Evolutionary conservation across 2,329 filamentous ascomycete genomes (phyloP).

Genomic region (Paracamarosporium sp.): DNA sequence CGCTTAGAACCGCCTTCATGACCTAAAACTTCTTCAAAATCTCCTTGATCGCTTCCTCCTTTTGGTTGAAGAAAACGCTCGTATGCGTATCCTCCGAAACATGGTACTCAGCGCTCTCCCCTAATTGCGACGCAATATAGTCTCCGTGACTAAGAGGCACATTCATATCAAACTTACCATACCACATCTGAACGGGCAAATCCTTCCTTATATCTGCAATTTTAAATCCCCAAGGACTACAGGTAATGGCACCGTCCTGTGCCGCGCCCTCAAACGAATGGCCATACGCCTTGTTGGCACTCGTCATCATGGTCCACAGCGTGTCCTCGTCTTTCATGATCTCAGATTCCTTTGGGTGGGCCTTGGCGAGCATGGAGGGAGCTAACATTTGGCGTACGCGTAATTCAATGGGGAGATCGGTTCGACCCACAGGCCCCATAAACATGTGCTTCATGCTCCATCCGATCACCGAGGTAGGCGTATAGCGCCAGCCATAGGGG

Average conservation of each 20-base stretch:
- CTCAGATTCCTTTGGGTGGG: constrained; percentile 29
- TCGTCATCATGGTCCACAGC: constrained; percentile 25
- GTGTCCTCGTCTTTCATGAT: constrained; percentile 30
- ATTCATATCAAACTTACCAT: constrained; percentile 41
- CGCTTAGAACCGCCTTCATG: no score
- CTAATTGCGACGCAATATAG: constrained; percentile 38
- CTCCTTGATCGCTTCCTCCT: constrained; percentile 14
- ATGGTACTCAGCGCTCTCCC: constrained; percentile 34
- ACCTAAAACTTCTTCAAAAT: constrained; percentile 16
- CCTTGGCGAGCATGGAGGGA: neutral
- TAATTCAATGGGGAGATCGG: constrained; percentile 45
- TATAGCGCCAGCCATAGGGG: constrained; percentile 36
- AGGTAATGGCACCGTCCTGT: constrained; percentile 39
- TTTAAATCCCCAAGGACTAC: constrained; percentile 39
- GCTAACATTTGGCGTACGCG: constrained; percentile 27
- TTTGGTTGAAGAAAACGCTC: constrained; percentile 18
- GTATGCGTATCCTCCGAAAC: constrained; percentile 46
- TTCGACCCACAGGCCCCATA: constrained; percentile 23
- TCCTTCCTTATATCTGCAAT: constrained; percentile 45
- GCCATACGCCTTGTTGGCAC: constrained; percentile 29
- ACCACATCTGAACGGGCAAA: constrained; percentile 47
- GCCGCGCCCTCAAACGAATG: constrained; percentile 39
- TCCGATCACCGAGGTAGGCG: constrained; percentile 20
- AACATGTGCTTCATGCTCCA: constrained; percentile 24
- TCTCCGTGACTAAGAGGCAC: constrained; percentile 44